Conservation (phyloP, 2,329 filamentous ascomycete species). For the Penicillium decumbens region DNA sequence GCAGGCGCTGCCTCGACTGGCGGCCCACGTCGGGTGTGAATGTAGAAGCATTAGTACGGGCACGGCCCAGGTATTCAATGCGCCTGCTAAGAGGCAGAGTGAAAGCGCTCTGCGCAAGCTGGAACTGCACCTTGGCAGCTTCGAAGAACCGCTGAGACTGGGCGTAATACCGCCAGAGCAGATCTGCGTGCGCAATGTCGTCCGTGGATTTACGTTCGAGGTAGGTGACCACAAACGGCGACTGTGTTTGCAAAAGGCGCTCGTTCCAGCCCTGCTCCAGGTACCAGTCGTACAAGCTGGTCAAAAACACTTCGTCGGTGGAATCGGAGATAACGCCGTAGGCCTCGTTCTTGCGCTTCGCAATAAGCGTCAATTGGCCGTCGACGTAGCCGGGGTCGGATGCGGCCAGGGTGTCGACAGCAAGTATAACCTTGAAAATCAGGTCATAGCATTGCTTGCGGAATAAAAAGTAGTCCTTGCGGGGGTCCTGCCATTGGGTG, state of each 20-base stretch:
- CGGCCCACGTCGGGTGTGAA: slow-evolving; percentile 70
- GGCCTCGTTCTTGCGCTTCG: slow-evolving; percentile 77
- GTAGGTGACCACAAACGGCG: slow-evolving; percentile 80
- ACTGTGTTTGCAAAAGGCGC: slow-evolving; percentile 76
- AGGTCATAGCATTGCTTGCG: slow-evolving; percentile 79
- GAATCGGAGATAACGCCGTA: slow-evolving; percentile 86
- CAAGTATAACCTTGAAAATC: slow-evolving; percentile 74
- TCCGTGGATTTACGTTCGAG: slow-evolving; percentile 69
- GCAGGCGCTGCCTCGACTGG: slow-evolving; percentile 76
- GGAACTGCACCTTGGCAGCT: slow-evolving; percentile 78
- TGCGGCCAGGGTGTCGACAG: slow-evolving; percentile 67
- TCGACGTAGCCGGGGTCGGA: slow-evolving; percentile 69
- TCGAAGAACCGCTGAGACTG: slow-evolving; percentile 78
- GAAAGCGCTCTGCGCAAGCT: slow-evolving; percentile 80
- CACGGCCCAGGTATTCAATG: slow-evolving; percentile 82
- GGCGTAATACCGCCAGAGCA: slow-evolving; percentile 89
- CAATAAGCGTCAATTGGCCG: slow-evolving; percentile 68
- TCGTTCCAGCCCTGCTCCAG: slow-evolving; percentile 78
- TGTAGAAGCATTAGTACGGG: slow-evolving; percentile 87
- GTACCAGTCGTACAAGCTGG: slow-evolving; percentile 97
- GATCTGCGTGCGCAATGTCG: slow-evolving; percentile 74
- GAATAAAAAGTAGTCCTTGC: slow-evolving; percentile 62
- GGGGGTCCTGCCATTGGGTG: slow-evolving; percentile 53
- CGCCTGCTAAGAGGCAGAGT: slow-evolving; percentile 72
- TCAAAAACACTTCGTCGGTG: slow-evolving; percentile 89